Evolutionary conservation across 257 asterid genomes (phyloP), one percentile per base, ranked within the genome.

Genomic region (Solanum gandarillasii): DNA sequence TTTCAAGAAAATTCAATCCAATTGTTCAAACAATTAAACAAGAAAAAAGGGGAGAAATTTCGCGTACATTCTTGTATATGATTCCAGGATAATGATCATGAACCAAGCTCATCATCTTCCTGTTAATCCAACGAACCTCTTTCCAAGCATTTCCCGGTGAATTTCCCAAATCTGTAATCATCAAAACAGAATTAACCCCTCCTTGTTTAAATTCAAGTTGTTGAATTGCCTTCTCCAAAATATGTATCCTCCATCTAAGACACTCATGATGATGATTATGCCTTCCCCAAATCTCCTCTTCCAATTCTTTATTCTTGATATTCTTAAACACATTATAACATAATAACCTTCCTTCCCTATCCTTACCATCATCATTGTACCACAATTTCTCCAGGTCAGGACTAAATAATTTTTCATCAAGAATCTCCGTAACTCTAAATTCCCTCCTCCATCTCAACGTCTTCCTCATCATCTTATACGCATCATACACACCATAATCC

Each of bases 61-160:
- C 0, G 6, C 96, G 90, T 85, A 93, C 99, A 90, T 88, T 92
- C 89, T 91, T 96, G 93, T 91, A 87, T 58, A 96, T 89, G 88
- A 96, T 43, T 58, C 96, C 96, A 1, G 98, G 99, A 83, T 95
- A 96, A 89, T 93, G 87, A 75, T 94, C 93, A 35, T 87, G 93
- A 84, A 94, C 89, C 93, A 94, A 62, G 5, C 78, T 38, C 13
- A 91, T 85, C 93, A 93, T 86, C 92, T 93, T 96, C 91, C 85
- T 93, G 81, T 86, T 87, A 71, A 93, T 79, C 90, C 94, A 78
- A 32, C 91, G 88, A 39, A 93, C 89, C 87, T 95, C 96, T 90
- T 90, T 92, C 29, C 88, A 90, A 1, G 93, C 89, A 2, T 89
- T 88, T 5, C 93, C 91, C 25, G 92, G 91, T 0, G 94, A 84